A percentile compares a stretch with the other conserved stretches of the same genome.
Conservation (phyloP, 495 filamentous ascomycete species). For the Neurospora sp. region DNA sequence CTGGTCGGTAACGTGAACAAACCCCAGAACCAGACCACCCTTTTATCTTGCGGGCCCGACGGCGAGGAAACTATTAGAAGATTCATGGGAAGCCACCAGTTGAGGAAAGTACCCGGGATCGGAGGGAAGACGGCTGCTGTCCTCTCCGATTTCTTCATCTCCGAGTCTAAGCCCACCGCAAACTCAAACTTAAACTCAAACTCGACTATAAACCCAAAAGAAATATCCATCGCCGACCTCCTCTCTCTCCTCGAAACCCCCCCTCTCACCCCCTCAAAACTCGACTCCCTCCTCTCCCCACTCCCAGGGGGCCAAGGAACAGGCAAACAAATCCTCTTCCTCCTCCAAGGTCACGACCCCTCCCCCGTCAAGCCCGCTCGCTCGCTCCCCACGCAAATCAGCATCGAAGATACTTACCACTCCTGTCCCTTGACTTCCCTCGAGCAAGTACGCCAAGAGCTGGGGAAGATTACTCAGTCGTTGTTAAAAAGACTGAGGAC, state of each 20-base stretch:
- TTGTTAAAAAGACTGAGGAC: constrained; percentile 68
- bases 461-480: constrained; percentile 53
- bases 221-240: constrained; percentile 55
- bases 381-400: constrained; percentile 76
- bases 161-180: constrained; percentile 13
- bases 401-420: constrained; percentile 82
- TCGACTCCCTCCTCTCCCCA: constrained; percentile 60
- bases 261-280: constrained; percentile 46
- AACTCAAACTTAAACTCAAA: constrained; percentile 24
- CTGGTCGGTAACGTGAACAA: constrained; percentile 78
- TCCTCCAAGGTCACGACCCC: constrained; percentile 54
- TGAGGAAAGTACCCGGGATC: constrained; percentile 80
- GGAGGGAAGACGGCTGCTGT: constrained; percentile 67
- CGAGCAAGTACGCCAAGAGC: constrained; percentile 48
- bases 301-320: constrained; percentile 43
- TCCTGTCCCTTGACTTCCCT: constrained; percentile 44
- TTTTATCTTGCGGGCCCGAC: constrained; percentile 46
- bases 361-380: constrained; percentile 60
- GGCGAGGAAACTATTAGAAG: constrained; percentile 38
- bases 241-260: constrained; percentile 39
- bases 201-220: constrained; percentile 25
- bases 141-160: constrained; percentile 52
- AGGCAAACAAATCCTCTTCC: constrained; percentile 22
- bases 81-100: constrained; percentile 68
- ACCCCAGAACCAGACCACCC: constrained; percentile 74